These are phyloP conservation scores for Cladosporium sp. DNA, from an alignment of 2,329 filamentous ascomycete genomes.

Conservation along the genomic window DNA sequence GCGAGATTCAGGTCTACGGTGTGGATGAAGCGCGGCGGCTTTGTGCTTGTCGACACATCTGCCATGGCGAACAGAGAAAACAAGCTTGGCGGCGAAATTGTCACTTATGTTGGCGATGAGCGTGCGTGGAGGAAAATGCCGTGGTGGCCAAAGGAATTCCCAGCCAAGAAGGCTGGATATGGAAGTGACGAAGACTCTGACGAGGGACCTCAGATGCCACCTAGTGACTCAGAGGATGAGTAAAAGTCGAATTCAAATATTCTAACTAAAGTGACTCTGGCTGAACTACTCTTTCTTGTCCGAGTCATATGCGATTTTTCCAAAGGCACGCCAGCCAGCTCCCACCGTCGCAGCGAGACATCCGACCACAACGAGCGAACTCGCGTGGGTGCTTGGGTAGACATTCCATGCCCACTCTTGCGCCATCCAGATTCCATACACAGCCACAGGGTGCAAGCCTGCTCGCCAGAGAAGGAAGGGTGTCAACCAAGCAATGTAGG, in stretches of 20 bases:
- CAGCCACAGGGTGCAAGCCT: constrained; percentile 61
- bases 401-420: constrained; percentile 96
- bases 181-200: constrained; percentile 66
- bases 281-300: background rate
- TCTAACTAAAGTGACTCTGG: background rate
- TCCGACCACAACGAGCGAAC: constrained; percentile 65
- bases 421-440: constrained; percentile 66
- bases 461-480: constrained; percentile 83
- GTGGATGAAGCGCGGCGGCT: constrained; percentile 87
- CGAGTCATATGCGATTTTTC: background rate
- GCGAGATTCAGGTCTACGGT: constrained; percentile 85
- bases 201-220: constrained; percentile 44
- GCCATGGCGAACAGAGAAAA: constrained; percentile 64
- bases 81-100: constrained; percentile 80
- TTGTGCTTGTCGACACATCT: constrained; percentile 73
- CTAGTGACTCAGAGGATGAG: constrained; percentile 30
- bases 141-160: constrained; percentile 62
- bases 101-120: constrained; percentile 89
- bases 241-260: background rate
- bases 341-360: constrained; percentile 64
- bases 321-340: constrained; percentile 48
- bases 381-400: constrained; percentile 71
- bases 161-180: constrained; percentile 42
- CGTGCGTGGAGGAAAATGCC: constrained; percentile 82
- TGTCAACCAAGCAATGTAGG: constrained; percentile 84